These are phyloP conservation scores for Xylariales sp. DNA, from an alignment of 2,329 filamentous ascomycete genomes.

Conservation along the genomic window DNA sequence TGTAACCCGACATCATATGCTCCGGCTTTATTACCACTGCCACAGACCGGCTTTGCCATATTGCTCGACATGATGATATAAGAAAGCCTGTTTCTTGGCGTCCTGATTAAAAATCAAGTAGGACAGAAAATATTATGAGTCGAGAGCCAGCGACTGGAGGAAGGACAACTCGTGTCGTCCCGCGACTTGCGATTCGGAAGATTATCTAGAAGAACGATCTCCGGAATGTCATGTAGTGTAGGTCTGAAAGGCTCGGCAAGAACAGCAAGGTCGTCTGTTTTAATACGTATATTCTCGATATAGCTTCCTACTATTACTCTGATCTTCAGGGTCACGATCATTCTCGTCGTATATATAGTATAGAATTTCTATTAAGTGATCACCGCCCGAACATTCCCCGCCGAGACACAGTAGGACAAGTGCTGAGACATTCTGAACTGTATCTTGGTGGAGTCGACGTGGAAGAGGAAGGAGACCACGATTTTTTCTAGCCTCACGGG, in stretches of 20 bases:
- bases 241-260: conserved; percentile 8
- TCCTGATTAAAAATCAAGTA: not conserved
- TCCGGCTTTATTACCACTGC: conserved; percentile 51
- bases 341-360: conserved; percentile 19
- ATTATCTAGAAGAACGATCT: conserved; percentile 42
- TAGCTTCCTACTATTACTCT: not conserved
- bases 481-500: conserved; percentile 8
- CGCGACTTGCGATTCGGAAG: conserved; percentile 50
- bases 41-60: conserved; percentile 54
- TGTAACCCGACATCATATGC: conserved; percentile 59
- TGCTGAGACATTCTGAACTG: conserved; percentile 13
- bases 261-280: conserved; percentile 5
- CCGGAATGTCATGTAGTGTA: conserved; percentile 1
- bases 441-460: conserved; percentile 22
- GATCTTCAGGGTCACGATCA: conserved; percentile 5
- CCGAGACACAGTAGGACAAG: conserved; percentile 25
- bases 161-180: conserved; percentile 49
- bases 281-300: not conserved
- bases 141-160: conserved; percentile 43
- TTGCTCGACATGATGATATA: conserved; percentile 41
- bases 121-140: conserved; percentile 23
- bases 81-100: not conserved
- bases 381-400: conserved; percentile 12
- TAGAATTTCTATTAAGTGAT: conserved; percentile 12
- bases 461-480: conserved; percentile 16